Percentiles rank a stretch among this genome's conserved stretches.
phyloP scores from a whole-genome alignment of 2,329 filamentous ascomycete genomes.

The Diaporthe vexans region DNA sequence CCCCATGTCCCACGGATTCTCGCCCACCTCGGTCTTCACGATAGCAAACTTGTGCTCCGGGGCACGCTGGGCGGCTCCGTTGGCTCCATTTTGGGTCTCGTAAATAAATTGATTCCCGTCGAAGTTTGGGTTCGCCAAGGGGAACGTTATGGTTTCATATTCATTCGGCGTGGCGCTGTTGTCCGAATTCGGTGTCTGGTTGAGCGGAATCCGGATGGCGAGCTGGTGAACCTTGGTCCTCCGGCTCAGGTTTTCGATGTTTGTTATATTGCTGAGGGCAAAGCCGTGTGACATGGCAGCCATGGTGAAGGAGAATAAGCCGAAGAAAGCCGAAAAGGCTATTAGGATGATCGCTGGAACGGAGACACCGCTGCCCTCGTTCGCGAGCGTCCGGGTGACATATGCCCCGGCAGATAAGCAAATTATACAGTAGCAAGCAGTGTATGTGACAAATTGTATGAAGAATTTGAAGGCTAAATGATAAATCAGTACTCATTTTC shows the following conservation, averaged over 20 bases:
- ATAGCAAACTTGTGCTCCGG: conserved; percentile 74
- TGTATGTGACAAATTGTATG: conserved; percentile 86
- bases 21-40: conserved; percentile 77
- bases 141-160: conserved; percentile 71
- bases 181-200: conserved; percentile 37
- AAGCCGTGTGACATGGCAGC: conserved; percentile 78
- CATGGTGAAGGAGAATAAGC: conserved; percentile 86
- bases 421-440: conserved; percentile 75
- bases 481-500: conserved; percentile 37
- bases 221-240: conserved; percentile 76
- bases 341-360: conserved; percentile 76
- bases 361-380: conserved; percentile 60
- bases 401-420: conserved; percentile 74
- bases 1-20: conserved; percentile 90
- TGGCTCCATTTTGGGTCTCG: conserved; percentile 38
- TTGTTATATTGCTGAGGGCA: conserved; percentile 81
- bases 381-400: conserved; percentile 69
- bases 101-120: conserved; percentile 43
- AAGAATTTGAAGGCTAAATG: conserved; percentile 89
- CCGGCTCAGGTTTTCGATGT: conserved; percentile 81
- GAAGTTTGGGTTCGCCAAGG: conserved; percentile 56
- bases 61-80: conserved; percentile 37
- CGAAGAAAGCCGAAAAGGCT: conserved; percentile 78
- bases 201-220: conserved; percentile 77
- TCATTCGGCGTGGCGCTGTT: conserved; percentile 33